Percentiles rank a stretch among this genome's conserved stretches.
Evolutionary conservation across 768 basidiomycete species (phyloP).

Genomic region (Boletus coccyginus): DNA sequence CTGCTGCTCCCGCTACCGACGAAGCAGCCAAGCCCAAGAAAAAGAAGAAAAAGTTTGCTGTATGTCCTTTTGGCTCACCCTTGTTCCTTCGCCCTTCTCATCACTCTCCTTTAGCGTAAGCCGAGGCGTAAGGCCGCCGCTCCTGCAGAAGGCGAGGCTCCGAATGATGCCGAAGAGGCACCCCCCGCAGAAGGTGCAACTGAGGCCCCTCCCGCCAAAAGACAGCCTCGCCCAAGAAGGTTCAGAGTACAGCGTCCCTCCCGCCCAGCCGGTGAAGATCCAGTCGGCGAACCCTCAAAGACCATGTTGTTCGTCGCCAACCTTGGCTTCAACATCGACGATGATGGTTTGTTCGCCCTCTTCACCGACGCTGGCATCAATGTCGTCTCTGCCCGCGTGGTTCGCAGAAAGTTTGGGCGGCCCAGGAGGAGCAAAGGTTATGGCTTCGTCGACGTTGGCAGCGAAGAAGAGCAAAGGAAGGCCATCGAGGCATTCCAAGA

Average conservation of each 20-base stretch:
- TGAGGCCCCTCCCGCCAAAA: conserved; percentile 32
- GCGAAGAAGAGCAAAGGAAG: conserved; percentile 86
- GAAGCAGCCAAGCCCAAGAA: conserved; percentile 70
- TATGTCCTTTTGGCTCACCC: conserved; percentile 28
- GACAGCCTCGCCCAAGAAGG: conserved; percentile 56
- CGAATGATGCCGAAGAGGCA: conserved; percentile 28
- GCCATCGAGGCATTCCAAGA: conserved; percentile 85
- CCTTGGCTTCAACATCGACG: conserved; percentile 92
- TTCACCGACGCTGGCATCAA: conserved; percentile 86
- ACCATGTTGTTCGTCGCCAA: conserved; percentile 95
- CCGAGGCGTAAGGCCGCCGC: conserved; percentile 37
- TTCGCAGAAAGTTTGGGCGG: conserved; percentile 79
- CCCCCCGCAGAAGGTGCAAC: conserved; percentile 38
- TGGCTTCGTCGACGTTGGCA: conserved; percentile 94
- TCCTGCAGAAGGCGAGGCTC: conserved; percentile 33
- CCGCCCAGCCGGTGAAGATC: conserved; percentile 79
- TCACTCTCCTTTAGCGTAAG: conserved; percentile 48
- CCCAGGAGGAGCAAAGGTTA: conserved; percentile 93
- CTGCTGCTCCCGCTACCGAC: conserved; percentile 47
- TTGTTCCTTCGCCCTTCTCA: conserved; percentile 6
- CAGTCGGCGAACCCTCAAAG: conserved; percentile 84
- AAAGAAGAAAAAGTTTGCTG: conserved; percentile 72
- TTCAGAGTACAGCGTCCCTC: conserved; percentile 53
- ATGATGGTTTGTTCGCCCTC: conserved; percentile 71
- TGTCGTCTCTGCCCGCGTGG: conserved; percentile 85